phyloP scores from a whole-genome alignment of 2,329 filamentous ascomycete species.

The Fusarium sp. region DNA sequence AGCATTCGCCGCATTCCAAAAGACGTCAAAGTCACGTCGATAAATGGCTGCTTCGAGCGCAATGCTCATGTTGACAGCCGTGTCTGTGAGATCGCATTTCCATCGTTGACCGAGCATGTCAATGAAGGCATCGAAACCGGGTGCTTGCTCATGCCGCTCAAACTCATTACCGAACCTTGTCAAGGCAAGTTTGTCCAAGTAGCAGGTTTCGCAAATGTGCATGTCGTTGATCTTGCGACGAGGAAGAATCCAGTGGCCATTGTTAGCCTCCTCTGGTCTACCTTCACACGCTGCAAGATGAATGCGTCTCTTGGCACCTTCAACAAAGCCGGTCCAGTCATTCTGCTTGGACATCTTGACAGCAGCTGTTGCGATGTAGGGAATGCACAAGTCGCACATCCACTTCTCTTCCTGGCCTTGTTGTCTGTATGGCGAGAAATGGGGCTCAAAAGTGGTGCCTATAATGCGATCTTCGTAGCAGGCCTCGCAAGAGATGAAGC shows the following conservation, averaged over 20 bases:
- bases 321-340: slow-evolving; percentile 48
- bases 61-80: slow-evolving; percentile 34
- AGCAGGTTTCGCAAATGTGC: slow-evolving; percentile 49
- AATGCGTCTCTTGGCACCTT: slow-evolving; percentile 34
- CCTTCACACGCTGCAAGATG: slow-evolving; percentile 45
- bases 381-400: slow-evolving; percentile 46
- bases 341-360: slow-evolving; percentile 29
- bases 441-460: slow-evolving; percentile 43
- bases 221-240: slow-evolving; percentile 41
- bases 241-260: slow-evolving; percentile 43
- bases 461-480: slow-evolving; percentile 50
- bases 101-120: slow-evolving; percentile 34
- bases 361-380: slow-evolving; percentile 38
- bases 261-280: slow-evolving; percentile 33
- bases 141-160: slow-evolving; percentile 23
- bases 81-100: slow-evolving; percentile 41
- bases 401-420: slow-evolving; percentile 46
- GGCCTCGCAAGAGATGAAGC: slow-evolving; percentile 51
- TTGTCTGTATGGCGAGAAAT: slow-evolving; percentile 40
- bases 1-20: slow-evolving; percentile 40
- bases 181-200: slow-evolving; percentile 46
- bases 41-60: slow-evolving; percentile 43
- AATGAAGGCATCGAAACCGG: slow-evolving; percentile 40
- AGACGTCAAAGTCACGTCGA: slow-evolving; percentile 41
- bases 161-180: slow-evolving; percentile 46